Evolutionary conservation across 148 eudicot species (phyloP).

Genomic region (Vaccinium macrocarpon): DNA sequence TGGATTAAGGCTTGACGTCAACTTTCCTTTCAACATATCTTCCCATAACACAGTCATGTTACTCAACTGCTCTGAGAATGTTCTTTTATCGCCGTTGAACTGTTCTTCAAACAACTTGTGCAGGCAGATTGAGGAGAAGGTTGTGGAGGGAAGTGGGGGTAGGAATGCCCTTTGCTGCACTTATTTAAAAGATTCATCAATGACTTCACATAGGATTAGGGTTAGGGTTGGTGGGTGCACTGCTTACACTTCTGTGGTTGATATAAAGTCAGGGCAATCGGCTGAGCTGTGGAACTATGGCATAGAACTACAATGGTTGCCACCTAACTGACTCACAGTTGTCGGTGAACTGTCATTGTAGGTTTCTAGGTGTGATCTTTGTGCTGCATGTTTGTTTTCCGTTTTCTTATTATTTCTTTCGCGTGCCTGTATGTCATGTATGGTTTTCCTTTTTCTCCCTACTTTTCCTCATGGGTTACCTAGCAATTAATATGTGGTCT

Average conservation of each 20-base stretch:
- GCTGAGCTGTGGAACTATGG: conserved; percentile 26
- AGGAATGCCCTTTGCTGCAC: conserved; percentile 32
- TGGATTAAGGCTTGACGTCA: conserved; percentile 22
- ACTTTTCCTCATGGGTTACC: not conserved
- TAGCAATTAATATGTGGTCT: not conserved
- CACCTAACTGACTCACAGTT: conserved; percentile 14
- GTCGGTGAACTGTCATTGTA: not conserved
- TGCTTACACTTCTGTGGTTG: conserved; percentile 31
- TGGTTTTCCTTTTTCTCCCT: not conserved
- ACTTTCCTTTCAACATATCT: conserved; percentile 37
- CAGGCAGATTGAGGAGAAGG: conserved; percentile 25
- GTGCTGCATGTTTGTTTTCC: not conserved
- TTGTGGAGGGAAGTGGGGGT: conserved; percentile 22
- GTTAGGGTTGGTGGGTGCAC: conserved; percentile 32
- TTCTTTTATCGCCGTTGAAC: conserved; percentile 28
- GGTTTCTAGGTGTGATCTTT: not conserved
- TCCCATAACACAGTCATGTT: conserved; percentile 32
- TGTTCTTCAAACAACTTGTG: conserved; percentile 29
- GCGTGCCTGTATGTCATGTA: not conserved
- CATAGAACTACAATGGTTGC: conserved; percentile 35
- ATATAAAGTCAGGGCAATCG: conserved; percentile 14
- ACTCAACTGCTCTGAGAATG: conserved; percentile 29
- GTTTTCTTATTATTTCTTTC: not conserved
- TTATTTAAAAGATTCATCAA: conserved; percentile 27
- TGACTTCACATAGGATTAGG: conserved; percentile 29